phyloP scores from a whole-genome alignment of 2,329 filamentous ascomycete species.

The Nemania sp. region DNA sequence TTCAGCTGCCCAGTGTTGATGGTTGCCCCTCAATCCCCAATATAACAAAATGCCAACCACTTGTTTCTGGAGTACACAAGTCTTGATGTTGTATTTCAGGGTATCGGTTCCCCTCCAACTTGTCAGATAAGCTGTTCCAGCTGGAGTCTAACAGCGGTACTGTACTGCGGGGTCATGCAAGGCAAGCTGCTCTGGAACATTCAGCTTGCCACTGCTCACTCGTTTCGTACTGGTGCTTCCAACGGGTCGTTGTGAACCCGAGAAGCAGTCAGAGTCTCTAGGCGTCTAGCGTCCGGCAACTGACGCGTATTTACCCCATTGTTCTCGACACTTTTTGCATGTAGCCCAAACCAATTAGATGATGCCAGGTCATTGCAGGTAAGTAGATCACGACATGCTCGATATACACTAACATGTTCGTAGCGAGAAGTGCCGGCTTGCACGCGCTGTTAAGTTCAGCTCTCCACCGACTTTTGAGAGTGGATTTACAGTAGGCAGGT shows the following conservation, averaged over 20 bases:
- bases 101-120: background rate
- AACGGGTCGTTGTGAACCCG: background rate
- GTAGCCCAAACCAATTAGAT: background rate
- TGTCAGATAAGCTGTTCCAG: background rate
- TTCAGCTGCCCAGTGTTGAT: background rate
- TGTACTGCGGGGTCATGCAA: constrained; percentile 14
- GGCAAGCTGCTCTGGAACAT: background rate
- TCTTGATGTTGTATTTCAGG: background rate
- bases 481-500: background rate
- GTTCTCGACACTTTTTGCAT: background rate
- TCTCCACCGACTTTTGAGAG: constrained; percentile 5
- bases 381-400: background rate
- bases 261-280: background rate
- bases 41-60: background rate
- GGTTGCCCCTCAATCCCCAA: constrained; percentile 1
- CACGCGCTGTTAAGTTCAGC: background rate
- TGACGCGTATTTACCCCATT: background rate
- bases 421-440: background rate
- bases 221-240: constrained; percentile 6
- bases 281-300: background rate
- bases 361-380: background rate
- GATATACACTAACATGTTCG: background rate
- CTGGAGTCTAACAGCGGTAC: background rate
- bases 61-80: background rate
- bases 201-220: constrained; percentile 17